Evolutionary conservation across 2,329 filamentous ascomycete species (phyloP).

Genomic region (Colletotrichum chlorophyti): DNA sequence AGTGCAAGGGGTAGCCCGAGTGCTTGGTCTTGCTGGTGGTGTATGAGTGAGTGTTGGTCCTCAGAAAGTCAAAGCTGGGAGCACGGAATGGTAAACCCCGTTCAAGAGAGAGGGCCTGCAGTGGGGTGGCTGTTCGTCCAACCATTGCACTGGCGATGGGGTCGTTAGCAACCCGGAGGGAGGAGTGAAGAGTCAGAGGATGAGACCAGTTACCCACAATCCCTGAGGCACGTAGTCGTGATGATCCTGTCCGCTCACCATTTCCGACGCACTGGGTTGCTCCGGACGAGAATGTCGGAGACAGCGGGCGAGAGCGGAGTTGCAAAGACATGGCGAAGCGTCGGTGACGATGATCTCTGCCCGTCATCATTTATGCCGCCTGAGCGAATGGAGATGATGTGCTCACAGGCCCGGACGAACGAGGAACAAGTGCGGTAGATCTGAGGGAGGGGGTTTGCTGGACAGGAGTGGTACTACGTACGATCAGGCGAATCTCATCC

Average conservation of each 20-base stretch:
- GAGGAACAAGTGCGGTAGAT: neutral
- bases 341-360: constrained; percentile 5
- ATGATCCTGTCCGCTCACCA: constrained; percentile 7
- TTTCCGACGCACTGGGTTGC: constrained; percentile 5
- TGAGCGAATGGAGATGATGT: constrained; percentile 2
- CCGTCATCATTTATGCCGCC: neutral
- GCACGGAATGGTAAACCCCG: too few relatives aligned
- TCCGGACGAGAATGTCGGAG: neutral
- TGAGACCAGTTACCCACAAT: constrained; percentile 5
- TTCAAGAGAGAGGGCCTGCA: neutral
- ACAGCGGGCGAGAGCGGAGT: neutral
- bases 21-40: neutral
- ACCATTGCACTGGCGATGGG: too few relatives aligned
- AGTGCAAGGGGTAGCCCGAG: neutral
- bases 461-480: too few relatives aligned
- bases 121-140: constrained; percentile 8
- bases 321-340: too few relatives aligned
- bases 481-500: neutral
- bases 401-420: neutral
- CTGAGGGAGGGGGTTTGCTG: neutral
- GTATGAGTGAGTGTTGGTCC: too few relatives aligned
- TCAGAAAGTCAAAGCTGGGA: constrained; percentile 1
- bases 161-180: neutral
- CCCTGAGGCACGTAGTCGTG: neutral
- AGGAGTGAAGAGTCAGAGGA: neutral